These are phyloP conservation scores for Conticribra guillardii DNA, from an alignment of 108 stramenopile genomes.

Conservation along the genomic window DNA sequence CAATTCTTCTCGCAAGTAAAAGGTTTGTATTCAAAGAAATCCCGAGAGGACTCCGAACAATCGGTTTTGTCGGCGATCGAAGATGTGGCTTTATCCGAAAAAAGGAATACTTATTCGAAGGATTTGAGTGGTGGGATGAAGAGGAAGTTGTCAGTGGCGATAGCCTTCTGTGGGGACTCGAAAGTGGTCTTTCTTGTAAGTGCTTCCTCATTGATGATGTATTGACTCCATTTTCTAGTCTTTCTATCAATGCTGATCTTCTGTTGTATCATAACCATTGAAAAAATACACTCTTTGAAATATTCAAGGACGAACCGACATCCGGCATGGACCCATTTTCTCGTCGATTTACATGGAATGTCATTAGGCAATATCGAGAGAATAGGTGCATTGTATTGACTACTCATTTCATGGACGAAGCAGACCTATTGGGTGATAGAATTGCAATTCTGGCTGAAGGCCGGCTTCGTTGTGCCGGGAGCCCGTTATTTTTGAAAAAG, in stretches of 20 bases:
- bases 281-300: no score
- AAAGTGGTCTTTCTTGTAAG: slow-evolving; percentile 63
- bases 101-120: slow-evolving; percentile 73
- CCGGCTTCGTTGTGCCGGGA: slow-evolving; percentile 84
- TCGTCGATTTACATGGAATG: slow-evolving; percentile 87
- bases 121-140: slow-evolving; percentile 91
- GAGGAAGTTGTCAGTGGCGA: slow-evolving; percentile 85
- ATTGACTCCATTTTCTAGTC: not conserved
- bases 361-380: slow-evolving; percentile 75
- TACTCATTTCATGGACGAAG: slow-evolving; percentile 98
- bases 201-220: no score
- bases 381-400: slow-evolving; percentile 92
- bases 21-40: slow-evolving; percentile 63
- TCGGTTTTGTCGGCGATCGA: slow-evolving; percentile 63
- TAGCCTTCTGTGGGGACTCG: slow-evolving; percentile 87
- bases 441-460: slow-evolving; percentile 98
- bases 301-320: slow-evolving; percentile 78
- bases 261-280: no score
- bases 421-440: slow-evolving; percentile 91
- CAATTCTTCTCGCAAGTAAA: slow-evolving; percentile 84
- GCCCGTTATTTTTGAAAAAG: slow-evolving; percentile 92
- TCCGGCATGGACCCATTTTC: slow-evolving; percentile 91
- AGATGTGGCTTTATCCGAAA: slow-evolving; percentile 82
- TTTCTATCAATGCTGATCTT: not conserved
- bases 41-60: slow-evolving; percentile 59